Percentiles rank a stretch among this genome's conserved stretches.
Evolutionary conservation across 2,329 filamentous ascomycete genomes (phyloP).

Genomic region (Podosphaera aphanis): DNA sequence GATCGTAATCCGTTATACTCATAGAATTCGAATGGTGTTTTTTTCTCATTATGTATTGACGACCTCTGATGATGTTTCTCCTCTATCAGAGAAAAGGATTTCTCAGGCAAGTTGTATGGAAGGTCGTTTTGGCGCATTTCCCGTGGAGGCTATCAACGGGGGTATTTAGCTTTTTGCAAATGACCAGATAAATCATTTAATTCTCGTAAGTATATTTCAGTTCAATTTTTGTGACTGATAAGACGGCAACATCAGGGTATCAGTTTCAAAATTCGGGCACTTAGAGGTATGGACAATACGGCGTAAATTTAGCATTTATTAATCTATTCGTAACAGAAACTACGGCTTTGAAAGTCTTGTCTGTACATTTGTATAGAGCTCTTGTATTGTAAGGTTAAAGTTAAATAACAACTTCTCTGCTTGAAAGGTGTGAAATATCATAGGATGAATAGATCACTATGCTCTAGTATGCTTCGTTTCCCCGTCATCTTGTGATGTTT

Average conservation of each 20-base stretch:
- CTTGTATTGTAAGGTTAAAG: neutral
- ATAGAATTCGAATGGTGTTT: neutral
- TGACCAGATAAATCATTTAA: conserved; percentile 12
- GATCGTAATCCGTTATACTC: neutral
- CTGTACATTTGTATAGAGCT: neutral
- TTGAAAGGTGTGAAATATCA: too few species aligned
- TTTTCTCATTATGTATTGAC: neutral
- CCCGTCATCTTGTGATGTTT: too few species aligned
- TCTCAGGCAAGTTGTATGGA: conserved; percentile 15
- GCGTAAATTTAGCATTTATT: neutral
- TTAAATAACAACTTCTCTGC: neutral
- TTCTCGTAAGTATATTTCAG: neutral
- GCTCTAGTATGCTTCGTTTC: too few species aligned
- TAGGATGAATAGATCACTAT: conserved; percentile 1
- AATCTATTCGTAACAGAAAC: neutral
- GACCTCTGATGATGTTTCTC: conserved; percentile 2
- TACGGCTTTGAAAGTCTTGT: neutral
- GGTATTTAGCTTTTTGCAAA: conserved; percentile 9
- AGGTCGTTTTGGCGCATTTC: conserved; percentile 16
- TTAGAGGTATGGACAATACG: neutral
- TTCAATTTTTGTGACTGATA: neutral
- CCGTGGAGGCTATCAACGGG: conserved; percentile 7
- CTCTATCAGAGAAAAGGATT: conserved; percentile 1
- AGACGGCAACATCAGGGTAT: neutral
- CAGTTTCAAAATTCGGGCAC: neutral